Base-by-base conservation (phyloP, 495 filamentous ascomycete genomes). In the Podospora bellae-mahoneyi region DNA sequence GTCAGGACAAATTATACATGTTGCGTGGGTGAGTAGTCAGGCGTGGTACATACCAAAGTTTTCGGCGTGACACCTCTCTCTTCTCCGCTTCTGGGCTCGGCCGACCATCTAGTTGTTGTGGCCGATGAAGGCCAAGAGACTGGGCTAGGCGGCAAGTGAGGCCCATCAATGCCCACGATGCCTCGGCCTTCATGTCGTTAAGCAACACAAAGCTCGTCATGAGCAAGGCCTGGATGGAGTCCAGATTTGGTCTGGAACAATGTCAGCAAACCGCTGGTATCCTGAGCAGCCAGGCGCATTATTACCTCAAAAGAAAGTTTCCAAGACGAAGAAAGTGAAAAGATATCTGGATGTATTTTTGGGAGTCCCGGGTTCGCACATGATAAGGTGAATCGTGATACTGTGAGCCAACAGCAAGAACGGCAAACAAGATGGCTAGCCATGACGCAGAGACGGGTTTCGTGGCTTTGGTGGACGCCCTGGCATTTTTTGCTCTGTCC, bases 391-490 rank as follows among this genome's bases (percentile, higher is more conserved):
- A 82, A 71, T 89, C 87, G 3, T 91, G 90, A 64, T 89, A 93
- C 75, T 95, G 92, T n/a, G 89, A 91, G 18, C 91, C 91, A 34
- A 91, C 91, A 0, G 91, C 92, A 28, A 95, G 82, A 0, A 92
- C 88, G 4, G 90, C 90, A 76, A 94, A 94, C 6, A 94, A 79
- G 27, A 93, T 83, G 10, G 90, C 90, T 9, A 94, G 83, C 88
- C 78, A 93, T 73, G 78, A 87, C 75, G 77, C 89, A 71, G 73
- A 92, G 78, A 84, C 89, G 77, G 77, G 84, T 60, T 80, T 84
- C 18, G 78, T 80, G 18, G 80, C 80, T 63, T 82, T 82, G 64
- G 78, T 81, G 0, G 77, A 74, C 72, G 84, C 72, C 73, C 83
- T 73, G 74, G 82, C 79, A 75, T 80, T 83, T 67, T 83, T 83